Percentiles rank a stretch among this genome's conserved stretches.
Conservation (phyloP, 2,329 filamentous ascomycete species). For the Hymenoscyphus infarciens region DNA sequence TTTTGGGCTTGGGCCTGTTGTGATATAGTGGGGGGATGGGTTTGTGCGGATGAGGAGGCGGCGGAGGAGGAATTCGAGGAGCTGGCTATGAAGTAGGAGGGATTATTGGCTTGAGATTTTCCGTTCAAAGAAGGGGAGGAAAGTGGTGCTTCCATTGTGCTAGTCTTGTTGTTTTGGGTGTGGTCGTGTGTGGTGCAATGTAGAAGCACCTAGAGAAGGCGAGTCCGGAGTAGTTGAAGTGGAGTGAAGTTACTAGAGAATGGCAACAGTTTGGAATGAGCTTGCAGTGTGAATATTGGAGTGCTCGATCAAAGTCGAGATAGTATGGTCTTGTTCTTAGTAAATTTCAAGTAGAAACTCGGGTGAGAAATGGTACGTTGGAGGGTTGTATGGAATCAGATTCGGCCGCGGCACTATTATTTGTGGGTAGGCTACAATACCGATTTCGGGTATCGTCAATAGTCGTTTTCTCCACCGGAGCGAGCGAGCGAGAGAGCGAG, state of each 20-base stretch:
- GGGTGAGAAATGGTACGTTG: not conserved
- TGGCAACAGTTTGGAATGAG: not conserved
- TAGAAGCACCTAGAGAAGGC: not conserved
- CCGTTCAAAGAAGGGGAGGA: slow-evolving; percentile 30
- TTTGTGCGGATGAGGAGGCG: slow-evolving; percentile 22
- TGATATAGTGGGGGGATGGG: slow-evolving; percentile 22
- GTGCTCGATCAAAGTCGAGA: not conserved
- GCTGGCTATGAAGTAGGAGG: slow-evolving; percentile 27
- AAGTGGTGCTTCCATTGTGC: slow-evolving; percentile 43
- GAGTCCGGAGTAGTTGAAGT: not conserved
- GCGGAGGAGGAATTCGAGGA: slow-evolving; percentile 25
- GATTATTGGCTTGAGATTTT: slow-evolving; percentile 15
- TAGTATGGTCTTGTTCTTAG: not conserved
- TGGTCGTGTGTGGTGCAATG: not conserved
- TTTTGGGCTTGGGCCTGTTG: slow-evolving; percentile 20
- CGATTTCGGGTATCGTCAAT: slow-evolving; percentile 5
- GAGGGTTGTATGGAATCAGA: slow-evolving; percentile 2
- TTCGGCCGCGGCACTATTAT: slow-evolving; percentile 4
- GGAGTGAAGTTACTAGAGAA: not conserved
- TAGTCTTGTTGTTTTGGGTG: not conserved
- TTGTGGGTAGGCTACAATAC: slow-evolving; percentile 1
- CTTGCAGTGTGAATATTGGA: not conserved
- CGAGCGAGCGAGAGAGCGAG: too few relatives aligned
- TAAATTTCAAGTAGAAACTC: slow-evolving; percentile 3
- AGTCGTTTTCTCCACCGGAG: not conserved